These are phyloP conservation scores for Metschnikowia corniflorae DNA, from an alignment of 805 yeast species.

Conservation along the genomic window DNA sequence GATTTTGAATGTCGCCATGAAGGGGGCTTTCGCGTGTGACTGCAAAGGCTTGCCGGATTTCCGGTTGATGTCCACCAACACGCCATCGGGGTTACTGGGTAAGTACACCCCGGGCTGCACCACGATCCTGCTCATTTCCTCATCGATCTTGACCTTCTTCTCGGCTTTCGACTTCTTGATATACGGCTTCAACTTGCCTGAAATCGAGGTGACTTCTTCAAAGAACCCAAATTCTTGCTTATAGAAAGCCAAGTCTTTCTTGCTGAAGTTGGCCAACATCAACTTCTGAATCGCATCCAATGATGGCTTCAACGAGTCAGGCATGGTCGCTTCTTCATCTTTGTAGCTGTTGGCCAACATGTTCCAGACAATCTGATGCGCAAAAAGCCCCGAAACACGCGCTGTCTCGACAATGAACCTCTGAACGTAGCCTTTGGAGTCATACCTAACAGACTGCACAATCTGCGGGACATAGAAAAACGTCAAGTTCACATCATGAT, in stretches of 20 bases:
- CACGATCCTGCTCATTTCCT: conserved; percentile 79
- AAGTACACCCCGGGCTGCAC: conserved; percentile 82
- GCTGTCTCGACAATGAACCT: conserved; percentile 90
- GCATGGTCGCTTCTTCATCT: conserved; percentile 80
- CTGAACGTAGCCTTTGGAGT: conserved; percentile 78
- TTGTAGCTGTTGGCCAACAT: conserved; percentile 89
- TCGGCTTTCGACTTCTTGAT: conserved; percentile 94
- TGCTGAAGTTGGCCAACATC: conserved; percentile 61
- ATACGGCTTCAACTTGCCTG: conserved; percentile 92
- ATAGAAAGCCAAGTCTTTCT: conserved; percentile 63
- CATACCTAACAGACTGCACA: conserved; percentile 87
- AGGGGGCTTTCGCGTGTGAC: conserved; percentile 98
- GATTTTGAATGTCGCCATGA: conserved; percentile 92
- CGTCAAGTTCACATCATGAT: conserved; percentile 80
- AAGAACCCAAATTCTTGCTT: conserved; percentile 85
- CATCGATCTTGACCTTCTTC: conserved; percentile 92
- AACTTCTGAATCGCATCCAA: conserved; percentile 67
- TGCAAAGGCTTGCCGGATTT: conserved; percentile 92
- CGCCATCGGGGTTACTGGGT: conserved; percentile 96
- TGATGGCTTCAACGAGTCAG: conserved; percentile 79
- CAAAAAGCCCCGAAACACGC: conserved; percentile 81
- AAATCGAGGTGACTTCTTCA: conserved; percentile 85
- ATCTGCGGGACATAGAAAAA: conserved; percentile 98
- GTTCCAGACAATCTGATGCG: conserved; percentile 98
- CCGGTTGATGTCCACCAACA: conserved; percentile 86